Conservation (phyloP, 169 alveolate species). For the Plasmodium adleri region DNA sequence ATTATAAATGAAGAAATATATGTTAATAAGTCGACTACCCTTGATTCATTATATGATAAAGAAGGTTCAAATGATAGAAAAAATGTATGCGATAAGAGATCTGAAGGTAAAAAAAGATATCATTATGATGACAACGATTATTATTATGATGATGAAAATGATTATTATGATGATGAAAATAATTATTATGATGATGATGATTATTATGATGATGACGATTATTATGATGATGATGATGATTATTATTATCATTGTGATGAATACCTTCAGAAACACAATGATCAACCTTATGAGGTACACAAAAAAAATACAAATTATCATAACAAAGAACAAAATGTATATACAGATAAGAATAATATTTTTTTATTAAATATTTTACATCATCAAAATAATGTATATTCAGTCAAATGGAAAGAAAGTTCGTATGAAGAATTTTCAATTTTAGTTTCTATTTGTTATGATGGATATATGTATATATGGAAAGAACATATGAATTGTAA, state of each 20-base stretch:
- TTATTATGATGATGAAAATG: background rate
- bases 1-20: background rate
- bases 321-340: conserved; percentile 19
- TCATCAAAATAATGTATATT: conserved; percentile 52
- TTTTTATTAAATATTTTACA: conserved; percentile 52
- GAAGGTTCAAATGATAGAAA: background rate
- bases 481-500: conserved; percentile 52
- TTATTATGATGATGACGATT: background rate
- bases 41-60: background rate
- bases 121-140: background rate
- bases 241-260: background rate
- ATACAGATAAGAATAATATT: conserved; percentile 33
- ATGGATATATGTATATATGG: conserved; percentile 76
- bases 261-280: background rate
- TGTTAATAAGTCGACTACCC: background rate
- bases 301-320: no score
- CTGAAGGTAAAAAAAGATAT: background rate
- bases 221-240: background rate
- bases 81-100: background rate
- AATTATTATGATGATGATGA: conserved; percentile 3
- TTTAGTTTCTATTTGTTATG: conserved; percentile 48
- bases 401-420: conserved; percentile 68
- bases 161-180: conserved; percentile 3
- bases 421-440: conserved; percentile 29
- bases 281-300: background rate